Evolutionary conservation across 805 yeast species (phyloP).

Genomic region (Saccharomycodes ludwigii): DNA sequence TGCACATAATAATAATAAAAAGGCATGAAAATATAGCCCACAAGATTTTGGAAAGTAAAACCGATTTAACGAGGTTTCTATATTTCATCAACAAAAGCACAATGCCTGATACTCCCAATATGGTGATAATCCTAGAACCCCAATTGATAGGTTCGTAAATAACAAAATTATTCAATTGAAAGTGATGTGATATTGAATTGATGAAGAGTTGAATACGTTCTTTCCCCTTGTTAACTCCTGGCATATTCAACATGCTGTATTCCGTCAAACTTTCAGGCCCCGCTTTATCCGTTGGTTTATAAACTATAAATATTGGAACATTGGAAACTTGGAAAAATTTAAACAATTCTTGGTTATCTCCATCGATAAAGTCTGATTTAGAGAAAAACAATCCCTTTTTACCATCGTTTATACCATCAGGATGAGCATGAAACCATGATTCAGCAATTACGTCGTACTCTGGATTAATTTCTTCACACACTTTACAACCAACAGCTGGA

Average conservation of each 20-base stretch:
- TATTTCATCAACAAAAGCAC: constrained; percentile 24
- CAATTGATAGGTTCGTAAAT: constrained; percentile 28
- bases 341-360: constrained; percentile 35
- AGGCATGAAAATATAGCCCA: constrained; percentile 61
- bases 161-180: constrained; percentile 17
- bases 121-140: constrained; percentile 23
- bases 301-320: constrained; percentile 68
- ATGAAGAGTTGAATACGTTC: constrained; percentile 23
- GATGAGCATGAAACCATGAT: constrained; percentile 51
- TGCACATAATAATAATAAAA: constrained; percentile 58
- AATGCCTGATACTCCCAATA: constrained; percentile 25
- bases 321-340: constrained; percentile 38
- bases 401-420: constrained; percentile 29
- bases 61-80: constrained; percentile 22
- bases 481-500: constrained; percentile 60
- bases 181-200: constrained; percentile 15
- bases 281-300: constrained; percentile 35
- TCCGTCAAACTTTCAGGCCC: constrained; percentile 26
- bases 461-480: constrained; percentile 65
- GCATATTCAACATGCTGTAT: constrained; percentile 20
- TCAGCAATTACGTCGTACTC: constrained; percentile 45
- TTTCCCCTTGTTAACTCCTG: constrained; percentile 22
- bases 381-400: constrained; percentile 50
- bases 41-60: constrained; percentile 39
- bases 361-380: constrained; percentile 54